A percentile compares a stretch with the other conserved stretches of the same genome.
These are phyloP conservation scores for Melaleuca quinquenervia DNA, from an alignment of 345 rosid species.

Conservation along the genomic window DNA sequence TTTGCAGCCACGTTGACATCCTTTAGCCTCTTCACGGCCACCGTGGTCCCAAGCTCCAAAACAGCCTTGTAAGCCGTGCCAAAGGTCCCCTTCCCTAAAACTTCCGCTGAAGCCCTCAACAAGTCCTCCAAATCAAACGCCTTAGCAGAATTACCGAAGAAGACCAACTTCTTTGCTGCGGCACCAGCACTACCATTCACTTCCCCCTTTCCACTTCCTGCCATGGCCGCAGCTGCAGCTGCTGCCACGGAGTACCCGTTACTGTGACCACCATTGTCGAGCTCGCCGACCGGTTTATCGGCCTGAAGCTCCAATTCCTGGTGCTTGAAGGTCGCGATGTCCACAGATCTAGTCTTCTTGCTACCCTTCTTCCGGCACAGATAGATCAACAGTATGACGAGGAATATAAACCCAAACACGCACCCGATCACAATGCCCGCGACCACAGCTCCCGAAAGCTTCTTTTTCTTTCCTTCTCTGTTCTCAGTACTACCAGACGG, in stretches of 20 bases:
- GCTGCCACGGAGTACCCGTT: conserved; percentile 26
- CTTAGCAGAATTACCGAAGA: conserved; percentile 59
- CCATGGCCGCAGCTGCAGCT: conserved; percentile 30
- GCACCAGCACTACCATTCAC: conserved; percentile 14
- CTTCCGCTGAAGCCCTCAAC: conserved; percentile 97
- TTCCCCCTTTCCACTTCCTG: conserved; percentile 26
- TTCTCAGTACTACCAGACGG: conserved; percentile 12
- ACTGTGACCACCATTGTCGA: conserved; percentile 27
- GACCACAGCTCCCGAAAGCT: conserved; percentile 74
- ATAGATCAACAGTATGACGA: conserved; percentile 40
- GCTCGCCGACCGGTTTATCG: conserved; percentile 43
- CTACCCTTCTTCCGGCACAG: conserved; percentile 45
- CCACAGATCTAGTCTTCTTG: conserved; percentile 51
- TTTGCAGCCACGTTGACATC: conserved; percentile 73
- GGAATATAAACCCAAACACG: conserved; percentile 39
- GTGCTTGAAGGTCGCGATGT: conserved; percentile 47
- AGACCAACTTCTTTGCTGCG: conserved; percentile 45
- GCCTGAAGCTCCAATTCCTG: conserved; percentile 38
- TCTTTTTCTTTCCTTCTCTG: conserved; percentile 19
- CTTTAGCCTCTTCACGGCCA: conserved; percentile 91
- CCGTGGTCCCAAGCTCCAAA: conserved; percentile 59
- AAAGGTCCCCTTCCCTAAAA: conserved; percentile 88
- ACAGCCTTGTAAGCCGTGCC: conserved; percentile 97
- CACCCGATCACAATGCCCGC: conserved; percentile 90
- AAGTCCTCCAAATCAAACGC: conserved; percentile 91